Base-by-base conservation (phyloP, 805 yeast species). In the Spathaspora hagerdaliae region DNA sequence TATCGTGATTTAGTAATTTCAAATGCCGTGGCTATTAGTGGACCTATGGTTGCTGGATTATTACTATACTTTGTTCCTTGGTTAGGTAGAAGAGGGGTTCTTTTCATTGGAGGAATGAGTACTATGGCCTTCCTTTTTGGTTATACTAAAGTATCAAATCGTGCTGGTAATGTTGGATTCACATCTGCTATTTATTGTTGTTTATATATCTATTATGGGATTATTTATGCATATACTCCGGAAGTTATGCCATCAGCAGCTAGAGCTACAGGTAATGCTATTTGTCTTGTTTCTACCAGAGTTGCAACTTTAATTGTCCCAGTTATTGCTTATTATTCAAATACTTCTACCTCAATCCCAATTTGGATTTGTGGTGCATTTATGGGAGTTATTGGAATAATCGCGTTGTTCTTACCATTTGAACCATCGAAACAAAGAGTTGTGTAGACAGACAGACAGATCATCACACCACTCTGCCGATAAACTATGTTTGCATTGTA, bases 91-190 rank as follows among this genome's bases (percentile, higher is more conserved):
- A 70, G 78, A 54, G 85, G 85, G n/a, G 73, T 82, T 0, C 67
- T 81, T 74, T 63, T 65, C 3, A 63, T 77, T 44, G 82, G 85
- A 31, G 77, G 81, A 4, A 14, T 81, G 2, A 51, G 75, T 27
- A 67, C 81, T 0, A 81, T 81, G 75, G 78, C 78, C 2, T 71
- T 82, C 43, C 57, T 82, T 43, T 80, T 81, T 58, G 83, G 81
- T 37, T 81, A 79, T 55, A 82, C 87, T 13, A 74, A 80, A 0
- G 81, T 79, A 11, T 71, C 74, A 58, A 74, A 82, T 0, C 65
- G 76, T 42, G 61, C 72, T 29, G 63, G 66, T 15, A 59, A 65
- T 51, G 58, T 65, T 41, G 73, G 62, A 5, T 78, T 69, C 55
- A 78, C 78, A 52, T 76, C 80, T 13, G 75, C 78, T 14, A 77